Conservation (phyloP, 1,139 yeast genomes). For the Entelexis sorbosivorans region DNA sequence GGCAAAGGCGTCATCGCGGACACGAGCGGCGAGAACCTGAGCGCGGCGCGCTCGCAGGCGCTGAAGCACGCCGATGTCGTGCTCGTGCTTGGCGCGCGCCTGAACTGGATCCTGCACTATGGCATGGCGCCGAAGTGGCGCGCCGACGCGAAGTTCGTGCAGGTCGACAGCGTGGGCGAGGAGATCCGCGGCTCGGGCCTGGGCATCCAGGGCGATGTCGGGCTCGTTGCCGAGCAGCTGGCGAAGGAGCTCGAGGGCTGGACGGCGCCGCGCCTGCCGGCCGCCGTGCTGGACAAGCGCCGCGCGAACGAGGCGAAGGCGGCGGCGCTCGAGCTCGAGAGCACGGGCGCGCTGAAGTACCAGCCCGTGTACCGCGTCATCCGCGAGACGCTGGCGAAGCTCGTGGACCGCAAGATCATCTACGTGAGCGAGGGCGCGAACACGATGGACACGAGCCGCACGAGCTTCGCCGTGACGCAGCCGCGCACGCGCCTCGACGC, state of each 20-base stretch:
- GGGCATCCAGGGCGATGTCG: constrained; percentile 44
- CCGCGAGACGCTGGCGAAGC: constrained; percentile 32
- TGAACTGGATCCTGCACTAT: constrained; percentile 58
- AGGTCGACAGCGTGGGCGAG: constrained; percentile 44
- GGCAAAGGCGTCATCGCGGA: constrained; percentile 60
- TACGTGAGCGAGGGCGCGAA: constrained; percentile 57
- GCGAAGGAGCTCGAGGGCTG: constrained; percentile 26
- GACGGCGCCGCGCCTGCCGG: constrained; percentile 31
- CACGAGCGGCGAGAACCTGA: constrained; percentile 37
- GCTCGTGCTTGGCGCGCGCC: constrained; percentile 47
- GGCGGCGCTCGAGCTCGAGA: constrained; percentile 25
- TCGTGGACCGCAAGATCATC: constrained; percentile 27
- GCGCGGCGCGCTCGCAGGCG: constrained; percentile 51
- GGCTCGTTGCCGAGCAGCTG: constrained; percentile 35
- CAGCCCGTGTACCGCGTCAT: constrained; percentile 43
- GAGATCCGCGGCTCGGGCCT: constrained; percentile 42
- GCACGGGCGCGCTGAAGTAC: constrained; percentile 33
- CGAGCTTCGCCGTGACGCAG: constrained; percentile 43
- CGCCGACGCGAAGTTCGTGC: constrained; percentile 39
- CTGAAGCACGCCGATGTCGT: constrained; percentile 46
- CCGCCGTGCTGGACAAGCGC: constrained; percentile 29
- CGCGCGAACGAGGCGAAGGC: constrained; percentile 34
- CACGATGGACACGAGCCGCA: constrained; percentile 56
- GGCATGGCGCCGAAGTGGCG: constrained; percentile 47
- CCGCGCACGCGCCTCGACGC: constrained; percentile 52